These are phyloP conservation scores for Phoenix roebelenii DNA, from an alignment of 176 grass and related monocot genomes.

Conservation along the genomic window DNA sequence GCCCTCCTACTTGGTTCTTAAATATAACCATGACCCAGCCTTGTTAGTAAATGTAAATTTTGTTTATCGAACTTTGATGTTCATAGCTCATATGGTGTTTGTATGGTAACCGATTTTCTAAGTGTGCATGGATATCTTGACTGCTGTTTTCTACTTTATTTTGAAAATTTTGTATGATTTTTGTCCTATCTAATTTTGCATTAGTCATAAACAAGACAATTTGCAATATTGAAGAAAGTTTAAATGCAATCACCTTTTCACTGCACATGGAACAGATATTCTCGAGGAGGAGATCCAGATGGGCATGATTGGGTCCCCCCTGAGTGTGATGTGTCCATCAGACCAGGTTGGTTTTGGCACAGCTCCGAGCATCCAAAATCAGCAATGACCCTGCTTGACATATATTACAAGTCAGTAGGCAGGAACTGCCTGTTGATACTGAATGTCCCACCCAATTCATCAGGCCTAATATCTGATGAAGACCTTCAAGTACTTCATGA, in stretches of 20 bases:
- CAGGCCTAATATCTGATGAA: slow-evolving; percentile 64
- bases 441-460: slow-evolving; percentile 89
- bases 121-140: too few relatives aligned
- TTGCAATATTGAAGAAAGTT: too few relatives aligned
- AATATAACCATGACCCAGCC: too few relatives aligned
- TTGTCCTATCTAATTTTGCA: too few relatives aligned
- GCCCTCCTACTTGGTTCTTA: too few relatives aligned
- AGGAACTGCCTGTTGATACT: slow-evolving; percentile 88
- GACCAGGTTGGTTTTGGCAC: slow-evolving; percentile 95
- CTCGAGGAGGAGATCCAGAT: slow-evolving; percentile 45
- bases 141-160: too few relatives aligned
- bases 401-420: slow-evolving; percentile 96
- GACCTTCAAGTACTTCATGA: slow-evolving; percentile 63
- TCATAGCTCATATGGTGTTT: too few relatives aligned
- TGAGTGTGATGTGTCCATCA: slow-evolving; percentile 92
- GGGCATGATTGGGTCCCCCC: slow-evolving; percentile 85
- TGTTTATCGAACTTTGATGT: too few relatives aligned
- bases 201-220: too few relatives aligned
- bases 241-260: neutral
- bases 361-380: slow-evolving; percentile 63
- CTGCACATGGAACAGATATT: slow-evolving; percentile 38
- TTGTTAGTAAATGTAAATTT: too few relatives aligned
- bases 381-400: slow-evolving; percentile 49
- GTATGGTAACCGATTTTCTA: too few relatives aligned
- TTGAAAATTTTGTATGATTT: too few relatives aligned